Evolutionary conservation across 768 basidiomycete species (phyloP).

Genomic region (Mycena vulgaris): DNA sequence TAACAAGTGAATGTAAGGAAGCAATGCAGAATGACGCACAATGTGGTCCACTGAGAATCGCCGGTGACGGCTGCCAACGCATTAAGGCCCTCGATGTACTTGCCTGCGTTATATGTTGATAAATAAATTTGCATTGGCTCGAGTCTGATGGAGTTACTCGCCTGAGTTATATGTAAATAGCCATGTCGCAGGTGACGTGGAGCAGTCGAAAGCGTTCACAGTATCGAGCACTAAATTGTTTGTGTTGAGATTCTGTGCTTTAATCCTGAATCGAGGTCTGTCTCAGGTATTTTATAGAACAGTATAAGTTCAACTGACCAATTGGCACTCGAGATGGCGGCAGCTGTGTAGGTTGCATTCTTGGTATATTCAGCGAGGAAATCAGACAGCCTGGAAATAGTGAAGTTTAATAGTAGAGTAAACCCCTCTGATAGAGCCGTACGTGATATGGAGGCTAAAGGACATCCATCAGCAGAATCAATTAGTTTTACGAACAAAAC

Average conservation of each 20-base stretch:
- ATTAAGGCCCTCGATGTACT: constrained; percentile 67
- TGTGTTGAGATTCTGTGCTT: constrained; percentile 59
- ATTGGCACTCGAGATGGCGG: constrained; percentile 62
- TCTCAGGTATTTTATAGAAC: neutral
- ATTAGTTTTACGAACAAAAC: constrained; percentile 19
- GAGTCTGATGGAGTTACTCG: constrained; percentile 47
- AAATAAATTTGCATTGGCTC: neutral
- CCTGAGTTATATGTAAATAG: constrained; percentile 71
- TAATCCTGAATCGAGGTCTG: constrained; percentile 49
- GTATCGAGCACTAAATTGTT: constrained; percentile 63
- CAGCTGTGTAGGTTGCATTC: constrained; percentile 60
- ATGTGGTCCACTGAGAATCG: constrained; percentile 56
- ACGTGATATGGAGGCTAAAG: constrained; percentile 58
- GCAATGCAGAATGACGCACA: constrained; percentile 50
- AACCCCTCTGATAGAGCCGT: constrained; percentile 27
- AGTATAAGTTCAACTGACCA: constrained; percentile 43
- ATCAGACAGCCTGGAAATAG: constrained; percentile 59
- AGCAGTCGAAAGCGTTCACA: constrained; percentile 63
- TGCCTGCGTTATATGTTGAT: constrained; percentile 43
- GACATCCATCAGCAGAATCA: neutral
- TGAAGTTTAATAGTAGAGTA: constrained; percentile 4
- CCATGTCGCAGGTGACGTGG: constrained; percentile 60
- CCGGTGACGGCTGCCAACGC: constrained; percentile 60
- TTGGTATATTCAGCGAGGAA: constrained; percentile 63
- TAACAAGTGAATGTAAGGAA: constrained; percentile 23